Conservation (phyloP, 2,329 filamentous ascomycete genomes). For the Phyllosticta capitalensis region DNA sequence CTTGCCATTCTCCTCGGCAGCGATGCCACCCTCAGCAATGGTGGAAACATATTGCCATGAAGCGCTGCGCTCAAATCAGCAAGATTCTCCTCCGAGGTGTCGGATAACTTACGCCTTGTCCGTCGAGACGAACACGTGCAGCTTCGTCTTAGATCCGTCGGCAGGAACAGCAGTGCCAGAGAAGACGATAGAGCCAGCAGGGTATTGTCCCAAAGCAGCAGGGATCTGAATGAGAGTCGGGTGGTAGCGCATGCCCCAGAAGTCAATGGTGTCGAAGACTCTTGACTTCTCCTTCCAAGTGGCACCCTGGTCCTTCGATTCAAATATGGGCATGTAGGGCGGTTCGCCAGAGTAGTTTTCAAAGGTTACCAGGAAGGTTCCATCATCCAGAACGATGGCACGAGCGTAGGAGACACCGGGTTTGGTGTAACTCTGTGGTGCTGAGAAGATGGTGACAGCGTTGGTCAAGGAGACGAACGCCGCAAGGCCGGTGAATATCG, state of each 20-base stretch:
- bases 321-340: slow-evolving; percentile 37
- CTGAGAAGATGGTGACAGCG: neutral
- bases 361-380: slow-evolving; percentile 43
- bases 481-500: neutral
- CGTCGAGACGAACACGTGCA: slow-evolving; percentile 58
- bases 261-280: slow-evolving; percentile 50
- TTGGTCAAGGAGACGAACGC: neutral
- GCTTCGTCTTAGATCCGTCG: slow-evolving; percentile 53
- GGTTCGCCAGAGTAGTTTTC: slow-evolving; percentile 44
- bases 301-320: slow-evolving; percentile 35
- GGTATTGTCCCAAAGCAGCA: slow-evolving; percentile 46
- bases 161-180: slow-evolving; percentile 51
- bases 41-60: slow-evolving; percentile 60
- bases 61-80: neutral
- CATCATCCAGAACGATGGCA: neutral
- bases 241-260: slow-evolving; percentile 59
- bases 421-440: neutral
- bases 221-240: slow-evolving; percentile 58
- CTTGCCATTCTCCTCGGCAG: slow-evolving; percentile 52
- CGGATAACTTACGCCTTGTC: slow-evolving; percentile 43
- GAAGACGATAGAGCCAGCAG: slow-evolving; percentile 53
- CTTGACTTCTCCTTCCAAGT: slow-evolving; percentile 56
- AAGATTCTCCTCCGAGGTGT: neutral
- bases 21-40: slow-evolving; percentile 55
- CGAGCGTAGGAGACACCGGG: neutral